These are phyloP conservation scores for Curvularia lunata DNA, from an alignment of 2,329 filamentous ascomycete species.

Conservation along the genomic window DNA sequence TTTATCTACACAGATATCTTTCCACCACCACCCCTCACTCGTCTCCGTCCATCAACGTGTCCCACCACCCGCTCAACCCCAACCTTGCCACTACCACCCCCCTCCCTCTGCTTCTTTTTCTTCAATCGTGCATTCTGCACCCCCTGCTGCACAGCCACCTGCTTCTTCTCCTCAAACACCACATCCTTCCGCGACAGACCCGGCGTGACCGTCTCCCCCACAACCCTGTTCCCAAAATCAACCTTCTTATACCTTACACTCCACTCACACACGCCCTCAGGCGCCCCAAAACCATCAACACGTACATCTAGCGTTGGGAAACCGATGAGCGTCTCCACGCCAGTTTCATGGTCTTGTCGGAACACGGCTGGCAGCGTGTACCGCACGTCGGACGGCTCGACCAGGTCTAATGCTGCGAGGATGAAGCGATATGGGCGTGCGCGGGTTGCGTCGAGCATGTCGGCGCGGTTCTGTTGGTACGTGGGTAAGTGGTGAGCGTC, in stretches of 20 bases:
- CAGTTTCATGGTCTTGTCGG: constrained; percentile 17
- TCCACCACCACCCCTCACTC: too few relatives aligned
- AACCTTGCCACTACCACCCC: not conserved
- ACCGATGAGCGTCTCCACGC: constrained; percentile 27
- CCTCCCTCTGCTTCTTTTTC: not conserved
- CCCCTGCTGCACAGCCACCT: not conserved
- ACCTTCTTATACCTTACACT: constrained; percentile 38
- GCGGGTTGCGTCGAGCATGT: not conserved
- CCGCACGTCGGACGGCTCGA: constrained; percentile 31
- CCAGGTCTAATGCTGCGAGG: constrained; percentile 19
- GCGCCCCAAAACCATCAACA: constrained; percentile 17
- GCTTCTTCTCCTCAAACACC: constrained; percentile 13
- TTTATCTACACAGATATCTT: too few relatives aligned
- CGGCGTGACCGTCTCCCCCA: constrained; percentile 18
- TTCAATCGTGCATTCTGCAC: not conserved
- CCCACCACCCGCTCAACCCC: constrained; percentile 8
- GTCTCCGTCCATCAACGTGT: constrained; percentile 5
- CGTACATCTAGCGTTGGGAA: constrained; percentile 35
- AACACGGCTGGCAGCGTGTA: constrained; percentile 36
- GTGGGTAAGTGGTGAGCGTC: constrained; percentile 21
- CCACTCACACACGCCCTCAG: constrained; percentile 22
- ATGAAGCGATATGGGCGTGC: constrained; percentile 19
- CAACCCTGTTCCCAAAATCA: constrained; percentile 14
- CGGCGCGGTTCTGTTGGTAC: not conserved
- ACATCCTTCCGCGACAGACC: constrained; percentile 13